phyloP scores from a whole-genome alignment of 129 eudicot genomes.

The Sambucus nigra region DNA sequence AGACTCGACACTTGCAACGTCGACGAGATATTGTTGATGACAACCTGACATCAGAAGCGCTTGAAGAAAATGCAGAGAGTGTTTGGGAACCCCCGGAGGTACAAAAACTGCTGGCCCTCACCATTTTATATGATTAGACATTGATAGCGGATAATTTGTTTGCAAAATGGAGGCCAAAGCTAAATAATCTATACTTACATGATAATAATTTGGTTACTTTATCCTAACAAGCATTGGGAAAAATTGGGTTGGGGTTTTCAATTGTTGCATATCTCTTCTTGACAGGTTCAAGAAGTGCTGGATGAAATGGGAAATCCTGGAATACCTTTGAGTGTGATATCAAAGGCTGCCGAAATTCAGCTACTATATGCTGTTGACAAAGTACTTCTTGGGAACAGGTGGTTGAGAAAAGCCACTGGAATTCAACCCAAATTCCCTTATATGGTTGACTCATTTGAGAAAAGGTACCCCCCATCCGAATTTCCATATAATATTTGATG shows the following conservation, averaged over 20 bases:
- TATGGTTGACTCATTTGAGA: conserved; percentile 88
- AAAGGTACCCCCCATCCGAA: conserved; percentile 40
- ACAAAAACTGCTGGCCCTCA: conserved; percentile 1
- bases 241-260: too few species aligned
- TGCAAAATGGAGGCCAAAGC: too few species aligned
- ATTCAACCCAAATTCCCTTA: conserved; percentile 91
- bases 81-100: conserved; percentile 95
- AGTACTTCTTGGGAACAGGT: conserved; percentile 81
- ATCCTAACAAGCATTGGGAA: too few species aligned
- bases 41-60: conserved; percentile 41
- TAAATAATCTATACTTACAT: too few species aligned
- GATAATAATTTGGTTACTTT: neutral
- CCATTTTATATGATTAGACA: neutral
- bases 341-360: conserved; percentile 82
- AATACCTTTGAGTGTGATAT: conserved; percentile 59
- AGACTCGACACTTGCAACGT: conserved; percentile 61
- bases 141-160: neutral
- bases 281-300: conserved; percentile 79
- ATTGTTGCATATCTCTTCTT: conserved; percentile 8
- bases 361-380: conserved; percentile 68
- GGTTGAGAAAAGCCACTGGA: conserved; percentile 92
- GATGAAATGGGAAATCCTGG: conserved; percentile 73
- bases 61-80: conserved; percentile 76
- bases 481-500: too few species aligned
- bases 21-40: conserved; percentile 73